A percentile compares a stretch with the other conserved stretches of the same genome.
Conservation (phyloP, 2,329 filamentous ascomycete genomes). For the Aspergillus nomiae region DNA sequence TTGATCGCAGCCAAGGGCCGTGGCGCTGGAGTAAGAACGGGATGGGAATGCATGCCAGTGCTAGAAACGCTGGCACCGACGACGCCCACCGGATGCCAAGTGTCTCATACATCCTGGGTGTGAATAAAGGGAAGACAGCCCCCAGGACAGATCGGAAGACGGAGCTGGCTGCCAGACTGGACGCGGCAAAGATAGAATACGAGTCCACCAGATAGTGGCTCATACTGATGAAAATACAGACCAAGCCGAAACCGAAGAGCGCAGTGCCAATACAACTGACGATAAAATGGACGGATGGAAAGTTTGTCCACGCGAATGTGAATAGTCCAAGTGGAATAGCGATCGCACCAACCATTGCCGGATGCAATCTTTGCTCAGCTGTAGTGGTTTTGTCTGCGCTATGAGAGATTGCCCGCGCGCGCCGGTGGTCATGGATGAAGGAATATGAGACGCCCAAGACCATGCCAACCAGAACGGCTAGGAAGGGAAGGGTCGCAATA, state of each 20-base stretch:
- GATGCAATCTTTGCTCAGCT: neutral
- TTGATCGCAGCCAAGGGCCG: neutral
- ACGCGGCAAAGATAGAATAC: constrained; percentile 12
- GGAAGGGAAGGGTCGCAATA: no score
- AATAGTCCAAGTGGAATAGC: neutral
- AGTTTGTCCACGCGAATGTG: neutral
- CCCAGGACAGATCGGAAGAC: constrained; percentile 37
- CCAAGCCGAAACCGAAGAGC: constrained; percentile 14
- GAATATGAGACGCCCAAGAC: neutral
- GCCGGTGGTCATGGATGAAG: neutral
- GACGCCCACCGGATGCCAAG: constrained; percentile 45
- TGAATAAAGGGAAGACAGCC: constrained; percentile 44
- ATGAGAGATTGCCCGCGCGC: neutral
- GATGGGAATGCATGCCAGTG: constrained; percentile 32
- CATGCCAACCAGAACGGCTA: no score
- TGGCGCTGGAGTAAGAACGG: constrained; percentile 17
- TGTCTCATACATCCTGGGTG: constrained; percentile 34
- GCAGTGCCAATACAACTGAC: constrained; percentile 33
- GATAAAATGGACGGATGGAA: neutral
- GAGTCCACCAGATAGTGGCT: constrained; percentile 14
- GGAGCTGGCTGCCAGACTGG: constrained; percentile 7
- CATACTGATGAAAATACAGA: constrained; percentile 12
- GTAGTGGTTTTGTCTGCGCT: neutral
- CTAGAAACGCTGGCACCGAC: neutral
- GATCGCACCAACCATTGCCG: neutral